Base-by-base conservation (phyloP, 2,329 filamentous ascomycete genomes). In the Hortaea werneckii region DNA sequence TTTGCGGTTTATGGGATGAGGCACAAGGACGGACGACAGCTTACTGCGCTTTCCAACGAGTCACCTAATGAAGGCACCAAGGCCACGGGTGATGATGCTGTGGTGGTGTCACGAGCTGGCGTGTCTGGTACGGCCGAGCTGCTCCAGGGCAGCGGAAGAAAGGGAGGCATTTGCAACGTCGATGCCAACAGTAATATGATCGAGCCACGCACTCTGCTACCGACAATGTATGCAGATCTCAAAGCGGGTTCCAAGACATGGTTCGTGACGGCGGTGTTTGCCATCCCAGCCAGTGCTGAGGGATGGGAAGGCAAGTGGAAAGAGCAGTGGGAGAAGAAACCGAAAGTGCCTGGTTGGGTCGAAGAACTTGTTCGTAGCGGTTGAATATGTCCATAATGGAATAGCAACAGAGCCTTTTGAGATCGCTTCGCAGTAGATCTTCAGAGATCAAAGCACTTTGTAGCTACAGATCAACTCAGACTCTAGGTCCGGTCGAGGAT, bases 111-210 rank as follows among this genome's bases (percentile, higher is more conserved):
- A 20, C 37, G 69, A 69, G 0, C 67, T 73, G 3, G 74, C 73
- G 0, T 58, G 65, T 3, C 73, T 69, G 8, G 74, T 0, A 73
- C 77, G 9, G 62, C 64, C 4, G 74, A 76, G 47, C 47, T 76
- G 45, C 48, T 75, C 35, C 54, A 63, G 5, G 42, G 43, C 45
- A n/a, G 56, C 49, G 13, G 50, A 57, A 9, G 82, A 13, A 66
- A 64, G 44, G 3, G 20, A 20, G 80, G 76, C 59, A 70, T 87
- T 27, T 78, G 88, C 41, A 80, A 87, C 47, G 82, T 83, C 8
- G 85, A 89, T 60, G 83, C 85, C 5, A 88, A 89, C 66, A 84
- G 81, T 41, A 89, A 89, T 64, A 66, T 89, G 30, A 72, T 87
- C 2, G 80, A 87, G 66, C 79, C 80, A 48, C 70, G 85, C 48